Evolutionary conservation across 2,329 filamentous ascomycete genomes (phyloP).

Genomic region (Talaromyces rugulosus): DNA sequence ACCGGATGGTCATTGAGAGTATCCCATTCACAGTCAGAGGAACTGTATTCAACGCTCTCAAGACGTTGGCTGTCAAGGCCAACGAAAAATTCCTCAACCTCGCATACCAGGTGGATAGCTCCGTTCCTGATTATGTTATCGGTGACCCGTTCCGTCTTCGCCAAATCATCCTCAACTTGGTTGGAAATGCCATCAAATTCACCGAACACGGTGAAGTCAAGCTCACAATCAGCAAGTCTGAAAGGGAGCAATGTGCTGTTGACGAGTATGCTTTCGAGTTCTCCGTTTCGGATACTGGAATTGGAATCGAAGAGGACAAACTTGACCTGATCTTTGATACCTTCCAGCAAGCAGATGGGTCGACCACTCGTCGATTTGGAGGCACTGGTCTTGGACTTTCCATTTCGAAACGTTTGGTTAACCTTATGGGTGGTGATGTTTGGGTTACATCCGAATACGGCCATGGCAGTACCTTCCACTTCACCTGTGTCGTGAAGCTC

Average conservation of each 20-base stretch:
- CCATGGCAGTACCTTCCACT: constrained; percentile 86
- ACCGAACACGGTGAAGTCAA: constrained; percentile 91
- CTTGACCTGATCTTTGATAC: constrained; percentile 94
- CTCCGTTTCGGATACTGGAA: constrained; percentile 87
- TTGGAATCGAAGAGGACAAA: constrained; percentile 89
- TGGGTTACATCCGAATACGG: constrained; percentile 90
- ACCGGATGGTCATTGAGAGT: constrained; percentile 93
- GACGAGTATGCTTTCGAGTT: constrained; percentile 91
- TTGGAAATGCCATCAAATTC: constrained; percentile 96
- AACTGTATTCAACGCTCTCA: constrained; percentile 93
- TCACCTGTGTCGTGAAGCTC: constrained; percentile 81
- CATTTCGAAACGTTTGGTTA: constrained; percentile 91
- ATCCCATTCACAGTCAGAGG: constrained; percentile 88
- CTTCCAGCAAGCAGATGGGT: constrained; percentile 94
- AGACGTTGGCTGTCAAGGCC: constrained; percentile 89
- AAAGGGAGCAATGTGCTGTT: constrained; percentile 54
- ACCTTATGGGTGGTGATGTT: constrained; percentile 88
- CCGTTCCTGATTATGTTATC: constrained; percentile 86
- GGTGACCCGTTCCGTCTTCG: constrained; percentile 90
- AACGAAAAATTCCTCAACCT: constrained; percentile 89
- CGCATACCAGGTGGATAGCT: constrained; percentile 83
- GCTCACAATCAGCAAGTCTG: constrained; percentile 69
- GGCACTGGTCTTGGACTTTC: constrained; percentile 88
- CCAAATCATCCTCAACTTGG: constrained; percentile 90
- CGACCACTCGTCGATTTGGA: constrained; percentile 89